Base-by-base conservation (phyloP, 495 filamentous ascomycete genomes). In the Letharia columbiana region DNA sequence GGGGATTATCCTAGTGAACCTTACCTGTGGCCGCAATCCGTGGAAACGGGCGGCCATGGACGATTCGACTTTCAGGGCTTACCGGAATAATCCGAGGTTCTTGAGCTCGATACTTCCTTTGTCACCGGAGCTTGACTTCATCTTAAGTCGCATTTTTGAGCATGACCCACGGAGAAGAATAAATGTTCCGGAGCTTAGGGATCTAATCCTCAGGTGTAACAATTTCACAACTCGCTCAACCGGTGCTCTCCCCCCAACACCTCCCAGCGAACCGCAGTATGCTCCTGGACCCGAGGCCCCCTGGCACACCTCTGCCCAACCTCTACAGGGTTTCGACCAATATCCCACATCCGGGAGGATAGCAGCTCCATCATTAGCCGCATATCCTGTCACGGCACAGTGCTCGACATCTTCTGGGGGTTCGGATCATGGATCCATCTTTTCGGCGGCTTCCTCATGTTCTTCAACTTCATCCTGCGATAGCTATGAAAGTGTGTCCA, bases 11-110 rank as follows among this genome's bases (percentile, higher is more conserved):
- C 82, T 99, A 66, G 91, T 99, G 66, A 99, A 99, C 76, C 83
- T 99, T 65, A 95, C 92, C 66, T 98, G 94, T 81, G 93, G 94
- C 73, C 90, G 95, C 70, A 99, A 99, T 77, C 94, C 94, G 68
- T 99, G 94, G 94, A 98, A 96, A 78, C 87, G 92, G 67, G 95
- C 94, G 62, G 95, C 90, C 15, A 77, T 86, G 69, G 91, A 96
- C 73, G 95, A 99, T 77, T 91, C 92, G 68, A 98, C 95, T 35
- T 99, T 96, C 83, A 86, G 88, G 73, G 94, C 93, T 42, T 99
- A 89, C 75, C 80, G 90, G 67, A 88, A 87, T 80, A 91, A 92
- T 74, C 86, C 84, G 50, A 87, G 86, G 69, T 98, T 98, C 79
- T 81, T 99, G 62, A 88, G 89, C 78, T 88, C 92, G 66, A 99